Base-by-base conservation (phyloP, 208 protist genomes). In the Trypanosoma conorhini region DNA sequence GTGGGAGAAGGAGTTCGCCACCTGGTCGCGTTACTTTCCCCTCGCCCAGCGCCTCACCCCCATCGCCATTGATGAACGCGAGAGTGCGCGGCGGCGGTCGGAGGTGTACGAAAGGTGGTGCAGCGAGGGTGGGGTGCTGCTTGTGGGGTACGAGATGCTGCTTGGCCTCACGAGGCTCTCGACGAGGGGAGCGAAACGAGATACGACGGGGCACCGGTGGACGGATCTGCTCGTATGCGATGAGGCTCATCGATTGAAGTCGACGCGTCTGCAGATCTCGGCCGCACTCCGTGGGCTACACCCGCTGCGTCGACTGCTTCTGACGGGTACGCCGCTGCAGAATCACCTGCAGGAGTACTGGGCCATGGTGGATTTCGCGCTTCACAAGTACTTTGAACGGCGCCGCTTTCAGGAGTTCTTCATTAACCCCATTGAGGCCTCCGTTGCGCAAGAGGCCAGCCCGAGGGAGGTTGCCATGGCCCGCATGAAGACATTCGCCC, bases 341-440 rank as follows among this genome's bases (percentile, higher is more conserved):
- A 98, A 98, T 77, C 85, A 97, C 71, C 77, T 98, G 63, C 69
- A 74, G 12, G 95, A 97, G 80, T 97, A 97, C 77, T 93, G 87
- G 80, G 83, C 81, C 17, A 97, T 98, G 92, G 83, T 96, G 26
- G 85, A 96, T 74, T 94, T 98, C 63, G 85, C 84, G 28, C 67
- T 94, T 3, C 85, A 82, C 52, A 83, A 83, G 55, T 94, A 93
- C 80, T 94, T 93, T 83, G 80, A 81, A 42, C 75, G 80, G 10
- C 73, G 77, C 8, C 74, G 87, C 68, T 92, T 95, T 74, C 67
- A 76, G 22, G 65, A 88, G 28, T 94, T 87, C 67, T 96, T 96
- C 44, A 79, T 86, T 30, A 71, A 87, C 10, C 83, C 87, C 35
- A 97, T 95, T 71, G 85, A 93, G 61, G 72, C 72, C 44, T 80